phyloP scores from a whole-genome alignment of 257 asterid genomes.

The Przewalskia tangutica region DNA sequence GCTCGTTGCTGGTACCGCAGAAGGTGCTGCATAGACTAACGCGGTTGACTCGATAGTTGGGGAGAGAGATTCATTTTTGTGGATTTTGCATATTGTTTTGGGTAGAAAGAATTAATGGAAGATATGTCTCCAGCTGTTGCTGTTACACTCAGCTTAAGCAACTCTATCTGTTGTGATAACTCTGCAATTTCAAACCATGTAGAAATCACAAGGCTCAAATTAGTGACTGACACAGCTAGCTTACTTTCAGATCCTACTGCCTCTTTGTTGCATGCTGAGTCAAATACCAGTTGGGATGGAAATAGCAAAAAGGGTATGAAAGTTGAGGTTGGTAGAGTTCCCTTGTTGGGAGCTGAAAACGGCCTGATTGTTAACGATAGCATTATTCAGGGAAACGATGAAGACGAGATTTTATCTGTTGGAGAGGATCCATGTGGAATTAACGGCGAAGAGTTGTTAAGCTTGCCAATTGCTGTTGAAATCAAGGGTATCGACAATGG shows the following conservation, averaged over 20 bases:
- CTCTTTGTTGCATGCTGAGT: constrained; percentile 22
- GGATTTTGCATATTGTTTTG: constrained; percentile 2
- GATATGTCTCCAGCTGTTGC: constrained; percentile 67
- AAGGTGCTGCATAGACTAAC: background rate
- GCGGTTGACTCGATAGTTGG: constrained; percentile 5
- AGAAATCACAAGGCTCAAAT: constrained; percentile 59
- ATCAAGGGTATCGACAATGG: constrained; percentile 56
- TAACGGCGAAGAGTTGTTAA: constrained; percentile 39
- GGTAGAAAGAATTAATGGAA: constrained; percentile 44
- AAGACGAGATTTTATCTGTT: constrained; percentile 44
- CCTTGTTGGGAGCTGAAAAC: constrained; percentile 19
- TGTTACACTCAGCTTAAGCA: constrained; percentile 42
- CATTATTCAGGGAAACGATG: constrained; percentile 18
- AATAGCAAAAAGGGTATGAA: constrained; percentile 6
- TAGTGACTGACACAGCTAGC: constrained; percentile 61
- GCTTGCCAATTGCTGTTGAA: constrained; percentile 71
- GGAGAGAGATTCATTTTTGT: background rate
- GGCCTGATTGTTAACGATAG: background rate
- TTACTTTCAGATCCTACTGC: constrained; percentile 46
- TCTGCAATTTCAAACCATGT: constrained; percentile 39
- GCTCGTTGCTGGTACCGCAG: background rate
- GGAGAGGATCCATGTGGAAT: constrained; percentile 32
- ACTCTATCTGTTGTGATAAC: constrained; percentile 38
- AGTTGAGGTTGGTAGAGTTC: constrained; percentile 13
- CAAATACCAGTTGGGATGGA: constrained; percentile 28